Percentiles rank a stretch among this genome's conserved stretches.
These are phyloP conservation scores for Penstemon davidsonii DNA, from an alignment of 257 asterid genomes.

Conservation along the genomic window DNA sequence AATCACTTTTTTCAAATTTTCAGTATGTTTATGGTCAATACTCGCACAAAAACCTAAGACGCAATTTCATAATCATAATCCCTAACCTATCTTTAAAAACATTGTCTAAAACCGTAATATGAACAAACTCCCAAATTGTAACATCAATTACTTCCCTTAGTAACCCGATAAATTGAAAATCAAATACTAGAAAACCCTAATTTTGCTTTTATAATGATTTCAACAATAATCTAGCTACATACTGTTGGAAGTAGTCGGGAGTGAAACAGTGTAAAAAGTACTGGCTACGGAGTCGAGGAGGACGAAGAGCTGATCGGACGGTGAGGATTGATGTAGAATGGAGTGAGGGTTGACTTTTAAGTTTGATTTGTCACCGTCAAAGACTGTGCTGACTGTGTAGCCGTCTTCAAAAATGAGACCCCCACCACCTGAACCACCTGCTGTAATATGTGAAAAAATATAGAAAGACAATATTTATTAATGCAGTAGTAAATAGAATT, in stretches of 20 bases:
- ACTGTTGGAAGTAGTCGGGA: constrained; percentile 36
- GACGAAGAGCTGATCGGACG: constrained; percentile 54
- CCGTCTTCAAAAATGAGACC: constrained; percentile 62
- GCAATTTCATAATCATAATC: too few relatives aligned
- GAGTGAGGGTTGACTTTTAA: constrained; percentile 51
- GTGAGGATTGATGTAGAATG: constrained; percentile 49
- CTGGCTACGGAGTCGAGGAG: constrained; percentile 67
- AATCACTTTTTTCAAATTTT: too few relatives aligned
- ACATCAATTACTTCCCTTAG: too few relatives aligned
- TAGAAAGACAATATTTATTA: neutral
- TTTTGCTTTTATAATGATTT: neutral
- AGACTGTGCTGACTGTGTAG: constrained; percentile 70
- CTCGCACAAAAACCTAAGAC: too few relatives aligned
- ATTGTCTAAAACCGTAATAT: too few relatives aligned
- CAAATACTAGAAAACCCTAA: constrained; percentile 2
- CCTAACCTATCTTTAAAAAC: too few relatives aligned
- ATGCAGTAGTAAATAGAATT: too few relatives aligned
- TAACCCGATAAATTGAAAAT: neutral
- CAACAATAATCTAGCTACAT: neutral
- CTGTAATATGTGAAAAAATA: constrained; percentile 32
- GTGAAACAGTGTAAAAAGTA: constrained; percentile 61
- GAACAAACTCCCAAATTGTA: neutral
- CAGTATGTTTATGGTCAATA: too few relatives aligned
- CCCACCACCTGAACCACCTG: constrained; percentile 33
- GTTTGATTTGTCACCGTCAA: constrained; percentile 67